Conservation (phyloP, 257 asterid genomes). For the Marsdenia floribunda region DNA sequence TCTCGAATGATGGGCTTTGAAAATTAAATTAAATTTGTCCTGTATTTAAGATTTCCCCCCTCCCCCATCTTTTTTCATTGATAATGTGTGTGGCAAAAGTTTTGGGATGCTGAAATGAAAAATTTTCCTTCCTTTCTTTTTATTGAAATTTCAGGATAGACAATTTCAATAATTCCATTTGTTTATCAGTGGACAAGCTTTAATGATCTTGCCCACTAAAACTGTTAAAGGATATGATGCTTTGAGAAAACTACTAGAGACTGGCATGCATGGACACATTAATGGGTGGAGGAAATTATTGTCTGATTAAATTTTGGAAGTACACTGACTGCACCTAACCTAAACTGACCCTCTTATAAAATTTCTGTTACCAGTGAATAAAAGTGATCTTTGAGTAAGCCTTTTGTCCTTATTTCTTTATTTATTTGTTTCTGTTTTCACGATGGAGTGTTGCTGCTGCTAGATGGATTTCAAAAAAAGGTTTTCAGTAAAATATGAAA, state of each 20-base stretch:
- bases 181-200: background rate
- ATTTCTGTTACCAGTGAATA: background rate
- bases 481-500: background rate
- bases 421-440: background rate
- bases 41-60: background rate
- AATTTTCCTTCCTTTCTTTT: no score
- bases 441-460: background rate
- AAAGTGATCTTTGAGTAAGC: background rate
- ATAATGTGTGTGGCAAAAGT: background rate
- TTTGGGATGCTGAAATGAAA: background rate
- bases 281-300: background rate
- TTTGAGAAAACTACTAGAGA: background rate
- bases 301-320: background rate
- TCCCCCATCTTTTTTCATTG: background rate
- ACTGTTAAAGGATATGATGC: no score
- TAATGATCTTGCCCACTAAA: background rate
- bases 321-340: no score
- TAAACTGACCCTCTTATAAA: no score
- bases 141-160: background rate
- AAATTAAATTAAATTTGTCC: background rate
- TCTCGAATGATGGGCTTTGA: background rate
- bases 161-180: background rate
- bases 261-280: background rate
- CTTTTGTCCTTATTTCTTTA: background rate
- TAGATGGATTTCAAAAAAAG: background rate